phyloP scores from a whole-genome alignment of 441 rosid genomes.

The Aleurites moluccanus region DNA sequence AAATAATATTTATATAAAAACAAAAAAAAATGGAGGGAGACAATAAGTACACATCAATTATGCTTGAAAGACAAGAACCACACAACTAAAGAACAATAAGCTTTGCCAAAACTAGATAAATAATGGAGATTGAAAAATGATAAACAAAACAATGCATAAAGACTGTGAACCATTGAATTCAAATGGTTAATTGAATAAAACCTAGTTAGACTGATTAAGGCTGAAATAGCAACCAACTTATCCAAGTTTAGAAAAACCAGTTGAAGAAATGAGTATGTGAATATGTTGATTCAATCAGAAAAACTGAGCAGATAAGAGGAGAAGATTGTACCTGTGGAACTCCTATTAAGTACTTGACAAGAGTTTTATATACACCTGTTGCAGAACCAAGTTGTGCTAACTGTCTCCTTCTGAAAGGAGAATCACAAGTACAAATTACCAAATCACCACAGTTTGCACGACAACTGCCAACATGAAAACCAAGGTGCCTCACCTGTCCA shows the following conservation, averaged over 20 bases:
- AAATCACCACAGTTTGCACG: slow-evolving; percentile 18
- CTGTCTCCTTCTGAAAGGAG: slow-evolving; percentile 72
- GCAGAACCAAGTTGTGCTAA: slow-evolving; percentile 97
- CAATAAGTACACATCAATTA: neutral
- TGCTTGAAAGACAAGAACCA: neutral
- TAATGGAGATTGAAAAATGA: neutral
- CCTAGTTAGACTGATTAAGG: neutral
- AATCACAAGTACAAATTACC: slow-evolving; percentile 19
- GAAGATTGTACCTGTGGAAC: slow-evolving; percentile 82
- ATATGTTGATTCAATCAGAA: slow-evolving; percentile 1
- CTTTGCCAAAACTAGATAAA: neutral
- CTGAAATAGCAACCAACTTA: neutral
- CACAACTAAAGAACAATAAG: neutral
- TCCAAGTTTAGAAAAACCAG: neutral
- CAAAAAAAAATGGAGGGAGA: neutral
- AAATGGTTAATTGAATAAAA: neutral
- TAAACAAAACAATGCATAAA: neutral
- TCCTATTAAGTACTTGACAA: slow-evolving; percentile 96
- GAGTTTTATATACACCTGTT: slow-evolving; percentile 95
- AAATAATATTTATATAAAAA: neutral
- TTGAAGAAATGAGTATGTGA: neutral
- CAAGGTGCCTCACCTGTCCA: slow-evolving; percentile 71
- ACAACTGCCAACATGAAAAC: slow-evolving; percentile 19
- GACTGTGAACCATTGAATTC: neutral
- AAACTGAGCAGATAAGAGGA: too few species aligned